Conservation (phyloP, 2,329 filamentous ascomycete genomes). For the Fusarium gaditjirri region DNA sequence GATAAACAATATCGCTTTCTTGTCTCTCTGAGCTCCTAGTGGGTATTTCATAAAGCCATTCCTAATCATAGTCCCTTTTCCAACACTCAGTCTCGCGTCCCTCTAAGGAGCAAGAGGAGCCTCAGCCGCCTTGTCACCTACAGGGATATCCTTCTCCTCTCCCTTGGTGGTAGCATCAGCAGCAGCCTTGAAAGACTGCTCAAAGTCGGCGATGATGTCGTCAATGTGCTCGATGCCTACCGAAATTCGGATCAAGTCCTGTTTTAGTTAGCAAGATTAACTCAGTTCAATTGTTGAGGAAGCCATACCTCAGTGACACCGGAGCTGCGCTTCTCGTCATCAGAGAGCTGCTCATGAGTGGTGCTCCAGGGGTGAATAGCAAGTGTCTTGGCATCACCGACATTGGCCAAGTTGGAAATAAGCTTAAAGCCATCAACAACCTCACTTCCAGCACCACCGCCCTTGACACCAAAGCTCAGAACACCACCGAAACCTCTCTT, state of each 20-base stretch:
- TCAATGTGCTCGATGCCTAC: constrained; percentile 97
- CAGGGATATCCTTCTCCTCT: constrained; percentile 38
- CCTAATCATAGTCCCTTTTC: background rate
- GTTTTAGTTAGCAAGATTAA: background rate
- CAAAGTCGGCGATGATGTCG: constrained; percentile 95
- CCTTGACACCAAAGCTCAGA: constrained; percentile 92
- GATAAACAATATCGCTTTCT: background rate
- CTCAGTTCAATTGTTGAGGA: too few species aligned
- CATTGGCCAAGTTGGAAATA: constrained; percentile 95
- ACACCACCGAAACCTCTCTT: constrained; percentile 88
- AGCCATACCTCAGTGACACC: constrained; percentile 78
- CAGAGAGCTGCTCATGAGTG: constrained; percentile 90
- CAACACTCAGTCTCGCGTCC: background rate
- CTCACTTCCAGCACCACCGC: constrained; percentile 82
- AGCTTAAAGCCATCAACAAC: constrained; percentile 95
- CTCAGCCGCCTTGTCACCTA: constrained; percentile 51
- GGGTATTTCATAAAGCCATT: constrained; percentile 31
- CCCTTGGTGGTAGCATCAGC: constrained; percentile 55
- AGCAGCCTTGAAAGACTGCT: constrained; percentile 82
- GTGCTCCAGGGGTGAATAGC: constrained; percentile 97
- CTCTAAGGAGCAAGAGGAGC: constrained; percentile 45
- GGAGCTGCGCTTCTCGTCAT: constrained; percentile 81
- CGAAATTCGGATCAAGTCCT: constrained; percentile 93
- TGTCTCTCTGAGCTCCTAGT: constrained; percentile 11
- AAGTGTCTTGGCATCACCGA: constrained; percentile 93